Conservation (phyloP, 768 basidiomycete species). For the Psilocybe cubensis region DNA sequence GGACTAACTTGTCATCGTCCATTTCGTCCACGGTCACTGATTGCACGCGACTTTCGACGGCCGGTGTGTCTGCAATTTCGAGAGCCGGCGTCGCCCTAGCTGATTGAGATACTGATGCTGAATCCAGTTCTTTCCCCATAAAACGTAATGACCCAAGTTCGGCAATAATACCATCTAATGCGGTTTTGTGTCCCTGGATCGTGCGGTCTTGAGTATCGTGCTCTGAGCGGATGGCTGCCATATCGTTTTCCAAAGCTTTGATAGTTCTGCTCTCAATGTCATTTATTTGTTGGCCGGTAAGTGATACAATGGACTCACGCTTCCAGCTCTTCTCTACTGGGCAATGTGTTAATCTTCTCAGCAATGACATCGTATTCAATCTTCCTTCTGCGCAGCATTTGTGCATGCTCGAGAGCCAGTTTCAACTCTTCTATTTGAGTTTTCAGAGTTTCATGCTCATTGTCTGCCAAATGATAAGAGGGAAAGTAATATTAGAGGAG, state of each 20-base stretch:
- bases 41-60: slow-evolving; percentile 20
- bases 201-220: slow-evolving; percentile 73
- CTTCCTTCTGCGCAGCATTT: slow-evolving; percentile 73
- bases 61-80: slow-evolving; percentile 28
- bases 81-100: slow-evolving; percentile 53
- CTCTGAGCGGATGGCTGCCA: slow-evolving; percentile 72
- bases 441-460: slow-evolving; percentile 69
- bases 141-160: slow-evolving; percentile 66
- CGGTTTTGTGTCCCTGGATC: slow-evolving; percentile 68
- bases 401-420: slow-evolving; percentile 75
- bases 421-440: slow-evolving; percentile 82
- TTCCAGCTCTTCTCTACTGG: slow-evolving; percentile 76
- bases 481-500: slow-evolving; percentile 1
- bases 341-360: slow-evolving; percentile 80
- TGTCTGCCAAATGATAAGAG: slow-evolving; percentile 45
- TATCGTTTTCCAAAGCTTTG: slow-evolving; percentile 72
- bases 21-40: slow-evolving; percentile 20
- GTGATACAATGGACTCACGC: slow-evolving; percentile 51
- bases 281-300: neutral
- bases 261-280: slow-evolving; percentile 57
- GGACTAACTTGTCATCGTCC: slow-evolving; percentile 24
- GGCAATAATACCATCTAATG: slow-evolving; percentile 65
- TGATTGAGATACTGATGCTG: slow-evolving; percentile 45
- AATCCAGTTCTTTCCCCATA: slow-evolving; percentile 70
- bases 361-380: slow-evolving; percentile 87